phyloP scores from a whole-genome alignment of 1,139 yeast genomes.

The Pichia sp. region DNA sequence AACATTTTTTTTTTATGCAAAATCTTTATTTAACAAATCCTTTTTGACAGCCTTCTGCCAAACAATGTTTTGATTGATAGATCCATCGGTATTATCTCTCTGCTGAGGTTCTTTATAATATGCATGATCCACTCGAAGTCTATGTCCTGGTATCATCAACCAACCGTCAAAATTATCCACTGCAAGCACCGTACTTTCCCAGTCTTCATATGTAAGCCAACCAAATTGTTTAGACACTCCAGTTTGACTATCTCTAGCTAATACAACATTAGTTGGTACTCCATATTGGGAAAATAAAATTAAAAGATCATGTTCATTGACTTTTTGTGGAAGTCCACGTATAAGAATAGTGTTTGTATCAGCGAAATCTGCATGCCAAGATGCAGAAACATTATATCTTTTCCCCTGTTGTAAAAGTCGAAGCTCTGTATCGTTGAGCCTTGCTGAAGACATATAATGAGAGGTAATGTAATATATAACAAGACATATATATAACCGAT shows the following conservation, averaged over 20 bases:
- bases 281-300: slow-evolving; percentile 88
- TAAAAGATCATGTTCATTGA: slow-evolving; percentile 70
- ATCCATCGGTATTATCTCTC: neutral
- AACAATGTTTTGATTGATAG: neutral
- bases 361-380: slow-evolving; percentile 85
- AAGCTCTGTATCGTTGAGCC: slow-evolving; percentile 64
- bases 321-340: slow-evolving; percentile 61
- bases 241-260: slow-evolving; percentile 62
- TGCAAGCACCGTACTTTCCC: slow-evolving; percentile 74
- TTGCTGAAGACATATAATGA: too few species aligned
- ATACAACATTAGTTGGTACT: slow-evolving; percentile 68
- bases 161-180: slow-evolving; percentile 81
- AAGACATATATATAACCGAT: too few species aligned
- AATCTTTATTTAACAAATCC: slow-evolving; percentile 8
- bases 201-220: slow-evolving; percentile 77
- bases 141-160: slow-evolving; percentile 3
- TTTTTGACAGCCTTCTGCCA: slow-evolving; percentile 9
- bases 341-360: slow-evolving; percentile 64
- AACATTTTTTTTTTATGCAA: slow-evolving; percentile 4
- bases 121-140: slow-evolving; percentile 8
- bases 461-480: too few species aligned
- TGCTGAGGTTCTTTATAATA: slow-evolving; percentile 1
- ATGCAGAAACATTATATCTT: slow-evolving; percentile 42
- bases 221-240: slow-evolving; percentile 76
- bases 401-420: slow-evolving; percentile 55